Conservation (phyloP, 129 eudicot genomes). For the Helianthus tuberosus region DNA sequence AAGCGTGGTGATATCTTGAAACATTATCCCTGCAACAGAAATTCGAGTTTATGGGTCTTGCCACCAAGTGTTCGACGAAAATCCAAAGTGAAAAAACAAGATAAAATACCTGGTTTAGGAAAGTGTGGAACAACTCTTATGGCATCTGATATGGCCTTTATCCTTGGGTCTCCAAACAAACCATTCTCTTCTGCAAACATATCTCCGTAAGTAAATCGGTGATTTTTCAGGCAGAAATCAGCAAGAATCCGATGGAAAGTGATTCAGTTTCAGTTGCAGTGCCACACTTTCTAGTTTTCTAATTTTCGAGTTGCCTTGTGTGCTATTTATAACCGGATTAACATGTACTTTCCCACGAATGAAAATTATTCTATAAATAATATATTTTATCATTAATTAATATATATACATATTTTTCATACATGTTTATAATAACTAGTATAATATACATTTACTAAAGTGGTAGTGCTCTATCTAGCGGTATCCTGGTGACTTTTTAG, state of each 20-base stretch:
- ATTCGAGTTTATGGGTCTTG: background rate
- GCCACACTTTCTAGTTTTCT: too few relatives aligned
- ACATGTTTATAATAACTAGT: too few relatives aligned
- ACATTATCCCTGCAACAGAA: constrained; percentile 73
- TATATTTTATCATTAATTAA: background rate
- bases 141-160: constrained; percentile 77
- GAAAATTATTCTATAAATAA: background rate
- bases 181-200: constrained; percentile 94
- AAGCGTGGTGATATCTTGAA: constrained; percentile 94
- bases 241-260: constrained; percentile 8
- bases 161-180: constrained; percentile 71
- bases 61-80: constrained; percentile 43
- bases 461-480: too few relatives aligned
- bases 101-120: constrained; percentile 65
- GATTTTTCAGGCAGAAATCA: constrained; percentile 14
- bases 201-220: background rate
- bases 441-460: background rate
- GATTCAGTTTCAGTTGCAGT: background rate
- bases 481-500: too few relatives aligned
- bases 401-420: too few relatives aligned
- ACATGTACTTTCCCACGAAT: constrained; percentile 18
- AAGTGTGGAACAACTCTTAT: constrained; percentile 85
- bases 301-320: background rate
- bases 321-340: constrained; percentile 38
- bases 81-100: constrained; percentile 7